Evolutionary conservation across 2,329 filamentous ascomycete species (phyloP).

Genomic region (Passalora sequoiae): DNA sequence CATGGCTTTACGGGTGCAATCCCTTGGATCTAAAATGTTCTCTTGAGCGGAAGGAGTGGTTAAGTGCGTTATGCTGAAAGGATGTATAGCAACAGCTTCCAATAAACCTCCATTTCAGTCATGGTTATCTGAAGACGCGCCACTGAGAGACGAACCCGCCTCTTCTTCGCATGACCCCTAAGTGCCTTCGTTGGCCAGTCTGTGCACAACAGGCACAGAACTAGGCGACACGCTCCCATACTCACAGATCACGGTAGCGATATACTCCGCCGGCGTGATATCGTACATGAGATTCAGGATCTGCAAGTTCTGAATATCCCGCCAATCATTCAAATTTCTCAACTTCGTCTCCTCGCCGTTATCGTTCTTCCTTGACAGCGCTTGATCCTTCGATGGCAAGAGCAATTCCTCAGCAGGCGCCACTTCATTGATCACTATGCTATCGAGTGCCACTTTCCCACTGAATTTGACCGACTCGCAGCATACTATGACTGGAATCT

Average conservation of each 20-base stretch:
- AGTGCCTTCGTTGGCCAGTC: slow-evolving; percentile 37
- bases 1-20: too few relatives aligned
- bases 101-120: too few relatives aligned
- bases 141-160: too few relatives aligned
- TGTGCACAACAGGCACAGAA: slow-evolving; percentile 71
- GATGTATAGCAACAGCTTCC: too few relatives aligned
- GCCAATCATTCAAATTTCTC: slow-evolving; percentile 48
- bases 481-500: slow-evolving; percentile 78
- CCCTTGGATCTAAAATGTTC: too few relatives aligned
- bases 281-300: slow-evolving; percentile 80
- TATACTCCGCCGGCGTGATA: slow-evolving; percentile 79
- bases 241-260: slow-evolving; percentile 87
- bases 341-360: slow-evolving; percentile 24
- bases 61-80: too few relatives aligned
- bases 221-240: slow-evolving; percentile 80
- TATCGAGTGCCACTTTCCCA: slow-evolving; percentile 81
- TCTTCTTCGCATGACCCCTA: too few relatives aligned
- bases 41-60: too few relatives aligned
- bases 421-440: slow-evolving; percentile 90
- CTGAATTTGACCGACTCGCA: slow-evolving; percentile 96
- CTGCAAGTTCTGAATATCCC: slow-evolving; percentile 55
- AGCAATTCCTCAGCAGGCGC: slow-evolving; percentile 65
- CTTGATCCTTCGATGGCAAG: slow-evolving; percentile 13
- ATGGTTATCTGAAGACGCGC: too few relatives aligned
- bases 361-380: slow-evolving; percentile 18